These are phyloP conservation scores for Samsoniella hepiali DNA, from an alignment of 2,329 filamentous ascomycete species.

Conservation along the genomic window DNA sequence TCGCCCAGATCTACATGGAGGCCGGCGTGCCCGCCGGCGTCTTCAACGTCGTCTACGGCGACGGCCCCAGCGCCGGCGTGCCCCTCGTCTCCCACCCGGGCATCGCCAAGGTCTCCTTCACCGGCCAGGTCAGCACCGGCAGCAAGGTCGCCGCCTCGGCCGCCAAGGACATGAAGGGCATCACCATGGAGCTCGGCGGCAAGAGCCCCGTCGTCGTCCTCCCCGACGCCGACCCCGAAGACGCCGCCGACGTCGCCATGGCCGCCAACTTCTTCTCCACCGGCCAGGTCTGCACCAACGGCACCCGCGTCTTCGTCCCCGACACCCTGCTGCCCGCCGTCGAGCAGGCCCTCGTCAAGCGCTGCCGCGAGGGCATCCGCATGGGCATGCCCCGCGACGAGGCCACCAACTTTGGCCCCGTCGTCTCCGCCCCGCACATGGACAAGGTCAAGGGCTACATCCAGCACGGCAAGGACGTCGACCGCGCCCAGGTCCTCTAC, in stretches of 20 bases:
- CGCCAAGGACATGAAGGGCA: constrained; percentile 78
- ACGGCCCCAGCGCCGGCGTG: constrained; percentile 67
- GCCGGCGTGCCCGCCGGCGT: constrained; percentile 78
- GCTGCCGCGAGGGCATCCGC: constrained; percentile 63
- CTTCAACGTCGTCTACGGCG: constrained; percentile 83
- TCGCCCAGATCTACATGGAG: constrained; percentile 73
- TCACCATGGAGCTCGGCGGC: constrained; percentile 88
- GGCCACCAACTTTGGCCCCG: constrained; percentile 76
- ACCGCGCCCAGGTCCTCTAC: constrained; percentile 70
- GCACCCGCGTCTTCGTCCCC: constrained; percentile 82
- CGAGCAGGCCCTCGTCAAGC: constrained; percentile 59
- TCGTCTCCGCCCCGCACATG: constrained; percentile 71
- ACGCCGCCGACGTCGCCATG: constrained; percentile 86
- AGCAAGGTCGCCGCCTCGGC: constrained; percentile 76
- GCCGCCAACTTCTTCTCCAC: constrained; percentile 92
- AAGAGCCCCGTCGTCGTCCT: constrained; percentile 80
- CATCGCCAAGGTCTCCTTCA: constrained; percentile 86
- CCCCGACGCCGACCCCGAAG: constrained; percentile 72
- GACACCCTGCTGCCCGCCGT: constrained; percentile 62
- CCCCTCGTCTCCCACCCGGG: constrained; percentile 68
- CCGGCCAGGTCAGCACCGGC: constrained; percentile 80
- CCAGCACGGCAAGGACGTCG: constrained; percentile 66
- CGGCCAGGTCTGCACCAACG: constrained; percentile 91
- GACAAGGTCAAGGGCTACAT: constrained; percentile 80
- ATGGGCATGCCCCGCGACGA: constrained; percentile 69